phyloP scores from a whole-genome alignment of 2,329 filamentous ascomycete genomes.

The Colletotrichum cuscutae region DNA sequence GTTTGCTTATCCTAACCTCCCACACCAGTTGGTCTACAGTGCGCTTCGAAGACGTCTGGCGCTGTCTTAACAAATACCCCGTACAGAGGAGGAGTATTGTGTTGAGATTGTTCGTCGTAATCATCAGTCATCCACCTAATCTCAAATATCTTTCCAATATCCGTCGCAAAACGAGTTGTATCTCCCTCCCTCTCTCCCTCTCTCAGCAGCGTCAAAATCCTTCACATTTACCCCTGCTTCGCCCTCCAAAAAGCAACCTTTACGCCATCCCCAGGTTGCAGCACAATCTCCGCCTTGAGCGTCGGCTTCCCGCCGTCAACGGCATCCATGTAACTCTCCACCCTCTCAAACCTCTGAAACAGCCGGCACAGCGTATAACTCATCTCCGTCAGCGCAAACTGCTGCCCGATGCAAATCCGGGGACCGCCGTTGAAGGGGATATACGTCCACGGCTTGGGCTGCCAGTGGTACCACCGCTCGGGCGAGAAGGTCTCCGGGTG shows the following conservation, averaged over 20 bases:
- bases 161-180: not conserved
- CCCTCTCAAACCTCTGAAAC: slow-evolving; percentile 75
- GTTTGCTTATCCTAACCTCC: slow-evolving; percentile 1
- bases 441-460: slow-evolving; percentile 76
- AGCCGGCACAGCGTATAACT: slow-evolving; percentile 77
- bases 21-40: not conserved
- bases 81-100: not conserved
- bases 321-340: slow-evolving; percentile 67
- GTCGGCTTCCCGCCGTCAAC: slow-evolving; percentile 64
- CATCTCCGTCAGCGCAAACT: slow-evolving; percentile 84
- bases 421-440: slow-evolving; percentile 82
- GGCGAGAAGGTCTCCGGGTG: slow-evolving; percentile 67
- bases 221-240: slow-evolving; percentile 31
- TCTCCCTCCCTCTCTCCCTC: too few species aligned
- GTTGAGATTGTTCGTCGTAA: not conserved
- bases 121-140: not conserved
- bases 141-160: not conserved
- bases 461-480: slow-evolving; percentile 73
- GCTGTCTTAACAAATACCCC: not conserved
- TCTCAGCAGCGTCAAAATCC: not conserved
- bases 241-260: slow-evolving; percentile 65
- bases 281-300: slow-evolving; percentile 69
- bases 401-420: slow-evolving; percentile 81
- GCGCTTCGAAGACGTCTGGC: too few species aligned
- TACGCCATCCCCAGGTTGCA: slow-evolving; percentile 69